Percentiles rank a stretch among this genome's conserved stretches.
These are phyloP conservation scores for Pythium apleroticum DNA, from an alignment of 352 stramenopile genomes.

Conservation along the genomic window DNA sequence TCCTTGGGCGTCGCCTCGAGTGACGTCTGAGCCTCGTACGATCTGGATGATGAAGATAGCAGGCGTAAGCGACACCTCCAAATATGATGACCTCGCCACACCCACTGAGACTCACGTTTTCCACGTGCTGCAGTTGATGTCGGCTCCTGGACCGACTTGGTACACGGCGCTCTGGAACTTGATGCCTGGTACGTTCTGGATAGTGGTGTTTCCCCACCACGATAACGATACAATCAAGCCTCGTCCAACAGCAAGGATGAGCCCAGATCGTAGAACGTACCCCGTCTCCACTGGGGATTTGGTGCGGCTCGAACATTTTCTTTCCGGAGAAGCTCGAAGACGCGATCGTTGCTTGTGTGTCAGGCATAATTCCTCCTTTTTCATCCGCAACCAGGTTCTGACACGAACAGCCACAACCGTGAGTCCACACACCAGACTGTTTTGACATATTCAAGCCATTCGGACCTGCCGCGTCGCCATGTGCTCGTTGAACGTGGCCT, in stretches of 20 bases:
- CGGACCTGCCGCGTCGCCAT: slow-evolving; percentile 11
- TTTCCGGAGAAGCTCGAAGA: slow-evolving; percentile 34
- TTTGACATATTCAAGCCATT: too few relatives aligned
- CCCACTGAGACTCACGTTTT: slow-evolving; percentile 51
- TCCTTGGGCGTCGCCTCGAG: slow-evolving; percentile 53
- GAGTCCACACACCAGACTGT: background rate
- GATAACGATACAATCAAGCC: too few relatives aligned
- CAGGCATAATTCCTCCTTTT: slow-evolving; percentile 60
- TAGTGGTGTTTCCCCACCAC: background rate
- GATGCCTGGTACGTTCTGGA: slow-evolving; percentile 44
- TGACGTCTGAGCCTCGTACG: slow-evolving; percentile 57
- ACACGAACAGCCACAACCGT: background rate
- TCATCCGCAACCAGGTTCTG: slow-evolving; percentile 57
- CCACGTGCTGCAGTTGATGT: slow-evolving; percentile 51
- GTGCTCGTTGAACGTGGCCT: slow-evolving; percentile 17
- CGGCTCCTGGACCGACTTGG: slow-evolving; percentile 53
- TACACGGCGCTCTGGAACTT: slow-evolving; percentile 69
- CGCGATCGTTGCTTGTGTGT: slow-evolving; percentile 16
- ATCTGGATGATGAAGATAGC: slow-evolving; percentile 41
- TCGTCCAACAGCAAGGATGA: too few relatives aligned
- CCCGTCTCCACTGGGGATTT: slow-evolving; percentile 33
- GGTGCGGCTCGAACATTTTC: slow-evolving; percentile 60
- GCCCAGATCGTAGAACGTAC: slow-evolving; percentile 6
- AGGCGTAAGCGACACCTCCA: too few relatives aligned
- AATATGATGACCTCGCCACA: background rate